phyloP scores from a whole-genome alignment of 352 stramenopile genomes.

The Globisporangium iwayamae region DNA sequence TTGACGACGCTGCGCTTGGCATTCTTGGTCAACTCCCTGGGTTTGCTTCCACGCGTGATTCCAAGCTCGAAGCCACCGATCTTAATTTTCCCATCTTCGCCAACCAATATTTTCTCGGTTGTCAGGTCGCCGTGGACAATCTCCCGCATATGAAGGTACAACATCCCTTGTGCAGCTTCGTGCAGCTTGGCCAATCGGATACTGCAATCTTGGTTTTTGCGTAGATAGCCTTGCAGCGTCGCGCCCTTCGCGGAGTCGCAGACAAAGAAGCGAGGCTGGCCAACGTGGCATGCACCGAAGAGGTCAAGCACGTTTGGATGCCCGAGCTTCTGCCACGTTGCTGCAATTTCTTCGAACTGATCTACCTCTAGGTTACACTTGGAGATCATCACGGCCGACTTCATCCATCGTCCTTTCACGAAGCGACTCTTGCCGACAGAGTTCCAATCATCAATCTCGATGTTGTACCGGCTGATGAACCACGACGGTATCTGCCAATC shows the following conservation, averaged over 20 bases:
- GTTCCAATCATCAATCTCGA: conserved; percentile 7
- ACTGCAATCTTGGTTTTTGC: neutral
- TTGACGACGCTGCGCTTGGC: neutral
- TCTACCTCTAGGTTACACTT: neutral
- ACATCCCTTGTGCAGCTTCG: conserved; percentile 8
- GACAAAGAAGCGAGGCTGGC: conserved; percentile 4
- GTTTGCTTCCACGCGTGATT: neutral
- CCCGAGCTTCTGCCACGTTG: neutral
- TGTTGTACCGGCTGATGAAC: conserved; percentile 6
- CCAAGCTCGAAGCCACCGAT: conserved; percentile 8
- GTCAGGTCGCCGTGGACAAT: conserved; percentile 9
- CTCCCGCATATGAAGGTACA: neutral
- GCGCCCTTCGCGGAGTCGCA: neutral
- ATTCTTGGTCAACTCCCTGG: neutral
- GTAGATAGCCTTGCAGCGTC: neutral
- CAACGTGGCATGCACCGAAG: conserved; percentile 4
- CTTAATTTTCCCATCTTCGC: conserved; percentile 5
- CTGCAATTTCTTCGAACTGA: conserved; percentile 1
- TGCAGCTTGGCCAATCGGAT: conserved; percentile 7
- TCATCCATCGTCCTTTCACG: neutral
- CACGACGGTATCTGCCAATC: neutral
- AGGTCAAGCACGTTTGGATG: conserved; percentile 3
- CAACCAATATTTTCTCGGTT: conserved; percentile 7
- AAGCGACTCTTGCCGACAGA: neutral
- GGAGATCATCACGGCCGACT: neutral